A percentile compares a stretch with the other conserved stretches of the same genome.
Conservation (phyloP, 495 filamentous ascomycete species). For the Evernia prunastri region DNA sequence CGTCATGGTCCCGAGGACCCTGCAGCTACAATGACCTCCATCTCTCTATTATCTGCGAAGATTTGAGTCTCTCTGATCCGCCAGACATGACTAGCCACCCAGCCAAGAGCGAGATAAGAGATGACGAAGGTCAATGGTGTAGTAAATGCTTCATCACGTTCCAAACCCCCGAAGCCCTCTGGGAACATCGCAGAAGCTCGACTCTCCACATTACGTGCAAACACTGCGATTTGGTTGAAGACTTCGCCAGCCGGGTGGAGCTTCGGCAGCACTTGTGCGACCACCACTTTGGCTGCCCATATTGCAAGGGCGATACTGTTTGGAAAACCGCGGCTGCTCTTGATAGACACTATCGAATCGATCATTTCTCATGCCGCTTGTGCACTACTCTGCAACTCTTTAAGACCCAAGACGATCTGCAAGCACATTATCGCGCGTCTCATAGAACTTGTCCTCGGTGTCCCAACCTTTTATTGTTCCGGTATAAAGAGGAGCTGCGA, state of each 20-base stretch:
- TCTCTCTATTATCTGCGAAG: too few relatives aligned
- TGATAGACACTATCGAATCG: background rate
- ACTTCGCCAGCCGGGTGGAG: background rate
- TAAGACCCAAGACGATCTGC: background rate
- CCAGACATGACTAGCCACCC: too few relatives aligned
- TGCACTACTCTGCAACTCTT: background rate
- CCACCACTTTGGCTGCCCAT: background rate
- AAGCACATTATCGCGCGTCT: background rate
- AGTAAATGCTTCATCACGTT: background rate
- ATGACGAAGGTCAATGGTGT: background rate
- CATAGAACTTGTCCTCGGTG: background rate
- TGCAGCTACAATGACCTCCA: too few relatives aligned
- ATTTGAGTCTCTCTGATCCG: too few relatives aligned
- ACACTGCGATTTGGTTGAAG: background rate
- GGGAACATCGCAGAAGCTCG: background rate
- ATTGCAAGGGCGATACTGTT: background rate
- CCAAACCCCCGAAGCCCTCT: background rate
- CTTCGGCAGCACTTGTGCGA: background rate
- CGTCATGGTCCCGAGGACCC: background rate
- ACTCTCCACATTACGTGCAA: background rate
- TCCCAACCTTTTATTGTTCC: background rate
- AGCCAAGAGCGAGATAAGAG: too few relatives aligned
- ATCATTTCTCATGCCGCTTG: background rate
- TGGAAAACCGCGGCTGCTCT: background rate
- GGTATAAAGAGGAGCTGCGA: background rate